phyloP scores from a whole-genome alignment of 495 filamentous ascomycete genomes.

The Margaritispora aquatica region DNA sequence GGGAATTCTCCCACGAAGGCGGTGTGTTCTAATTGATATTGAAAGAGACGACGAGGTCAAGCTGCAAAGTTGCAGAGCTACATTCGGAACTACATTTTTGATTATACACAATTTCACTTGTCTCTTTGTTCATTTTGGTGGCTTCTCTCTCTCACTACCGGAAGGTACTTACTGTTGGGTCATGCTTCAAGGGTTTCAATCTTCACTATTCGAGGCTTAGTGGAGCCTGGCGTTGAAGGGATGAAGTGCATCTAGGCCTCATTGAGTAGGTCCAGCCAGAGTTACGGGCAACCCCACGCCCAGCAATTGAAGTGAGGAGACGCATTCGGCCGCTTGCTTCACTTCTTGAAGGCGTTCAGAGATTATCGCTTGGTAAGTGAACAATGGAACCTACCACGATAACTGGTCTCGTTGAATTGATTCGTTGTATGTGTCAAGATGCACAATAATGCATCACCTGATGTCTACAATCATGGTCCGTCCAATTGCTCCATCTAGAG shows the following conservation, averaged over 20 bases:
- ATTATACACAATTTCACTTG: too few relatives aligned
- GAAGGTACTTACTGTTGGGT: too few relatives aligned
- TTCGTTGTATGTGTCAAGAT: neutral
- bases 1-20: neutral
- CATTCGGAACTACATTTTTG: too few relatives aligned
- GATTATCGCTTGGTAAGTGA: too few relatives aligned
- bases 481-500: neutral
- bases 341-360: neutral
- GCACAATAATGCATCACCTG: neutral
- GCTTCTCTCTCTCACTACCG: too few relatives aligned
- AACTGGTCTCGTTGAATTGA: neutral
- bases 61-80: neutral
- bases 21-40: neutral
- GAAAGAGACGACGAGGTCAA: neutral
- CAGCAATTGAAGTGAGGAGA: neutral
- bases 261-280: constrained; percentile 6
- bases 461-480: neutral
- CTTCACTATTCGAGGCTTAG: neutral
- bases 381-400: neutral
- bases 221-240: too few relatives aligned
- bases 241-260: neutral
- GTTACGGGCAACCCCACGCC: constrained; percentile 7
- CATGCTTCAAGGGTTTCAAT: neutral
- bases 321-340: too few relatives aligned
- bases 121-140: too few relatives aligned